phyloP scores from a whole-genome alignment of 768 basidiomycete species.

The Tylopilus plumbeoviolaceoides region DNA sequence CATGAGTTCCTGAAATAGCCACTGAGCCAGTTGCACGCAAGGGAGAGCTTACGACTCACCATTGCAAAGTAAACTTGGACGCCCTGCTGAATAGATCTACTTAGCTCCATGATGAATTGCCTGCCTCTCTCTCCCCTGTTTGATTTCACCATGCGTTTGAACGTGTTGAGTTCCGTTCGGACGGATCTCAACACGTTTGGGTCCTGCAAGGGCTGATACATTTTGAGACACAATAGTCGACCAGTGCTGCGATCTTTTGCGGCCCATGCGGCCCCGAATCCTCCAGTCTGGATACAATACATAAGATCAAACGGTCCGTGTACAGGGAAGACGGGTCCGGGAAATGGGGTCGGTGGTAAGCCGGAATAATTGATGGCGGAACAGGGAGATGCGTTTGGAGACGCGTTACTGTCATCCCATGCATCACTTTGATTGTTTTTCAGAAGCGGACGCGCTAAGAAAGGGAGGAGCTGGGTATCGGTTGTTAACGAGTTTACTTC shows the following conservation, averaged over 20 bases:
- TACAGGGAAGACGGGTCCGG: conserved; percentile 17
- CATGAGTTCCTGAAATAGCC: conserved; percentile 37
- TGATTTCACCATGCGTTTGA: conserved; percentile 31
- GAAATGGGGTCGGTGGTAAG: neutral
- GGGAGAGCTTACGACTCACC: conserved; percentile 25
- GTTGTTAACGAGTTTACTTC: neutral
- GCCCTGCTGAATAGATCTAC: conserved; percentile 33
- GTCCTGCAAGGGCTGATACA: conserved; percentile 19
- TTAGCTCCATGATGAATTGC: conserved; percentile 37
- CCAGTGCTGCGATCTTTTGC: conserved; percentile 25
- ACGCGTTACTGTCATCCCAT: neutral
- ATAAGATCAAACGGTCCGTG: conserved; percentile 25
- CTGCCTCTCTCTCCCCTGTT: conserved; percentile 18
- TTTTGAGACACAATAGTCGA: conserved; percentile 39
- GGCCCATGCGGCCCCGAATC: conserved; percentile 20
- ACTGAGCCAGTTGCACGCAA: neutral
- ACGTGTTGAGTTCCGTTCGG: conserved; percentile 33
- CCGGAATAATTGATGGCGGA: neutral
- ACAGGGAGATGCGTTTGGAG: neutral
- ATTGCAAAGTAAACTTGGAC: conserved; percentile 35
- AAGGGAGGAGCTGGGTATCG: neutral
- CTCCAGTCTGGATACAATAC: conserved; percentile 16
- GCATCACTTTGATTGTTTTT: neutral
- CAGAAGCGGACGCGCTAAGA: neutral
- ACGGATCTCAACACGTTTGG: conserved; percentile 15